Conservation (phyloP, 257 asterid genomes). For the Salvia rosmarinus region DNA sequence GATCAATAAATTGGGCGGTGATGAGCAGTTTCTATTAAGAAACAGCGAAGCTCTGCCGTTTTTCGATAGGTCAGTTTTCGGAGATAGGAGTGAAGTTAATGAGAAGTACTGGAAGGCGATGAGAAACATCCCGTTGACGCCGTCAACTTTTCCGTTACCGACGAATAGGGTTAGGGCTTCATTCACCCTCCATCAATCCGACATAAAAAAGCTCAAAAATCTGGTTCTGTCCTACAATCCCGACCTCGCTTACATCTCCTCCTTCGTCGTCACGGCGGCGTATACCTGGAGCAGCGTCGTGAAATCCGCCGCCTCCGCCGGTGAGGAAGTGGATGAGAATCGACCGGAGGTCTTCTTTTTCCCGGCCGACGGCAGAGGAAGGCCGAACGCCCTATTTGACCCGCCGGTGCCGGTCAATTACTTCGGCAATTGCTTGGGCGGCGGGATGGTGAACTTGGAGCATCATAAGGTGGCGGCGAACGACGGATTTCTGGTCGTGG, state of each 20-base stretch:
- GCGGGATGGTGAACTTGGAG: conserved; percentile 12
- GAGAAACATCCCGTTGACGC: conserved; percentile 20
- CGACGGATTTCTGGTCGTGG: conserved; percentile 38
- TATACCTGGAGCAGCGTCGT: conserved; percentile 47
- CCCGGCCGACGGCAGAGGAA: conserved; percentile 37
- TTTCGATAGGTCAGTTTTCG: conserved; percentile 22
- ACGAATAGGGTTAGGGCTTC: conserved; percentile 50
- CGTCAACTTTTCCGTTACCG: conserved; percentile 32
- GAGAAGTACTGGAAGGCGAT: conserved; percentile 30
- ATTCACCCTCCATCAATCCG: conserved; percentile 37
- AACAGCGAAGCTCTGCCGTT: conserved; percentile 29
- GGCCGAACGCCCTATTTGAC: conserved; percentile 19
- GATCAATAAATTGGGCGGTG: conserved; percentile 25
- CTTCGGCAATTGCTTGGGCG: conserved; percentile 46
- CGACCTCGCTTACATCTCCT: conserved; percentile 35
- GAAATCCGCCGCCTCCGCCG: conserved; percentile 27
- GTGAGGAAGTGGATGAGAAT: neutral
- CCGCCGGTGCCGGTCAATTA: conserved; percentile 39
- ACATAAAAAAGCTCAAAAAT: conserved; percentile 44
- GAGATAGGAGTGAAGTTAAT: neutral
- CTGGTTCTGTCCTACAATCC: conserved; percentile 38
- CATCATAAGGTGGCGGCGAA: conserved; percentile 36
- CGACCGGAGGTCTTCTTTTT: conserved; percentile 26
- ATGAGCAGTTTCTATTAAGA: neutral
- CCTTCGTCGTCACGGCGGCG: conserved; percentile 44